A percentile compares a stretch with the other conserved stretches of the same genome.
phyloP scores from a whole-genome alignment of 805 yeast genomes.

The Wickerhamomyces canadensis region DNA sequence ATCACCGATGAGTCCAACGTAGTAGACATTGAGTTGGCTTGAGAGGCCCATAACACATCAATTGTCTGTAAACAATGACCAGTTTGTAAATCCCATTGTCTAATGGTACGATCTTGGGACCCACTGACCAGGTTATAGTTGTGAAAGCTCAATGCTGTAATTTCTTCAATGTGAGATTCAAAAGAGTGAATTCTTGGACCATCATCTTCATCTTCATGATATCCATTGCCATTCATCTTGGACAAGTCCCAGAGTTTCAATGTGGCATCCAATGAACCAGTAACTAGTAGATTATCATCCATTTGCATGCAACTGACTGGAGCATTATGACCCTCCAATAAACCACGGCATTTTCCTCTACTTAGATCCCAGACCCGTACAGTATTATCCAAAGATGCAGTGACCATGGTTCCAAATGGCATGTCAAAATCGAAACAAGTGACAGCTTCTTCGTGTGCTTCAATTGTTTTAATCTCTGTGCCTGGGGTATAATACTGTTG shows the following conservation, averaged over 20 bases:
- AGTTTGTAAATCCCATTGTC: slow-evolving; percentile 68
- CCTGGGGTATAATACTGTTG: slow-evolving; percentile 64
- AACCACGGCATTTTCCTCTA: slow-evolving; percentile 42
- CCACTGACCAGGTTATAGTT: slow-evolving; percentile 57
- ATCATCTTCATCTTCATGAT: slow-evolving; percentile 19
- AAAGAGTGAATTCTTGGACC: slow-evolving; percentile 41
- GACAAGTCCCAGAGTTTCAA: slow-evolving; percentile 55
- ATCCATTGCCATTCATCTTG: slow-evolving; percentile 17
- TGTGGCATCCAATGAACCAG: slow-evolving; percentile 61
- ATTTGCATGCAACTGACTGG: slow-evolving; percentile 56
- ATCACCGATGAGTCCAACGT: slow-evolving; percentile 8
- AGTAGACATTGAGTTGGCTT: slow-evolving; percentile 14
- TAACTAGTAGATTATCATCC: slow-evolving; percentile 42
- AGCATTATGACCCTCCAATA: slow-evolving; percentile 56
- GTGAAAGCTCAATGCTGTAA: slow-evolving; percentile 56
- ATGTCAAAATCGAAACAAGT: slow-evolving; percentile 61
- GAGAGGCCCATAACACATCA: slow-evolving; percentile 60
- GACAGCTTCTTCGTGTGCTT: slow-evolving; percentile 49
- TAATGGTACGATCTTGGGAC: slow-evolving; percentile 62
- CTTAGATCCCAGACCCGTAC: slow-evolving; percentile 82
- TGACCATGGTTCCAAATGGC: slow-evolving; percentile 72
- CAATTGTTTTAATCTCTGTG: slow-evolving; percentile 41
- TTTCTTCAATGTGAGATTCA: slow-evolving; percentile 61
- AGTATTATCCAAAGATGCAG: slow-evolving; percentile 73
- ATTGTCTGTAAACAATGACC: slow-evolving; percentile 68